Conservation (phyloP, 1,284 basidiomycete genomes). For the Sanghuangporus baumii region DNA sequence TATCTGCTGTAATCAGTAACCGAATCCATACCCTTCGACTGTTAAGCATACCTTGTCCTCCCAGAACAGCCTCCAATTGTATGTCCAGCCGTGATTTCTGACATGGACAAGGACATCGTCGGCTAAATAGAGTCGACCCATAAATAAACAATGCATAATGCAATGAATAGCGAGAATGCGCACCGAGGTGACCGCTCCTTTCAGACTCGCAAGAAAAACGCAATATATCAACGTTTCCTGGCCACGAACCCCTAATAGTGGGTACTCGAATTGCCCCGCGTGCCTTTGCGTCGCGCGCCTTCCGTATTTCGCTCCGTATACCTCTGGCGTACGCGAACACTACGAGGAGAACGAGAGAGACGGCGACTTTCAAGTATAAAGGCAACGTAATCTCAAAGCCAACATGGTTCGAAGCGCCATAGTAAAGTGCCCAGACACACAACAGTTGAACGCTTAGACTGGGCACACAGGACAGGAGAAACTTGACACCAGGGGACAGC, state of each 20-base stretch:
- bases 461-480: not conserved
- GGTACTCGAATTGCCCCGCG: conserved; percentile 26
- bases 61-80: conserved; percentile 30
- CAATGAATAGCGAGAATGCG: conserved; percentile 27
- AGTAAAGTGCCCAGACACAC: not conserved
- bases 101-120: not conserved
- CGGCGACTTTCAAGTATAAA: not conserved
- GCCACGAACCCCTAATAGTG: conserved; percentile 2
- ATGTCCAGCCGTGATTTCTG: conserved; percentile 19
- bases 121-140: not conserved
- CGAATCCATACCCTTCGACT: not conserved
- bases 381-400: not conserved
- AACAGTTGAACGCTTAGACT: not conserved
- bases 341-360: not conserved
- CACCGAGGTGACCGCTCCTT: conserved; percentile 17
- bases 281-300: conserved; percentile 25
- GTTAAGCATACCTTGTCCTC: conserved; percentile 17
- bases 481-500: conserved; percentile 4
- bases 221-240: conserved; percentile 17
- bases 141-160: not conserved
- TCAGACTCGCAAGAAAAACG: conserved; percentile 25
- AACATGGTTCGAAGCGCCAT: not conserved
- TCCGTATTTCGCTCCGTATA: not conserved
- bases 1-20: conserved; percentile 17
- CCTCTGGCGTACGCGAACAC: not conserved